Evolutionary conservation across 768 basidiomycete species (phyloP).

Genomic region (Dacryopinax spathularia): DNA sequence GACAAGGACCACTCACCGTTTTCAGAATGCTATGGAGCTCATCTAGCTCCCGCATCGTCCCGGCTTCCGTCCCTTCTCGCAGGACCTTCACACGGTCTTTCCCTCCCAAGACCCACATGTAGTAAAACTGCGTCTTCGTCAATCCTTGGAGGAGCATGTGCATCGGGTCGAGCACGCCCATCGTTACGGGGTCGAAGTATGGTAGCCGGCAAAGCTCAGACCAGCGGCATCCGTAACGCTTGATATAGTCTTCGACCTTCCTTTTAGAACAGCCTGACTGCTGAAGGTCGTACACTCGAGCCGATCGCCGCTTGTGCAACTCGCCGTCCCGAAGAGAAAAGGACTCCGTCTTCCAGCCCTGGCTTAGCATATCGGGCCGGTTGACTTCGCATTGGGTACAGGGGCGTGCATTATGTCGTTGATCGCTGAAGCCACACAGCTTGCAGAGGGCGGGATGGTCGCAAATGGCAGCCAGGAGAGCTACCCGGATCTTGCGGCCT

Average conservation of each 20-base stretch:
- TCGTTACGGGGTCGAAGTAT: conserved; percentile 3
- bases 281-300: no score
- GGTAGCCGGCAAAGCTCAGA: neutral
- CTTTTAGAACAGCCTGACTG: no score
- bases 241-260: neutral
- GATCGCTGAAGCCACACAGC: conserved; percentile 19
- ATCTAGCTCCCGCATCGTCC: no score
- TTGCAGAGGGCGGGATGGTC: conserved; percentile 23
- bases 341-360: no score
- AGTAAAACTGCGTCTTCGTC: no score
- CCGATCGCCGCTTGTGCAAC: no score
- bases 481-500: conserved; percentile 16
- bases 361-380: conserved; percentile 12
- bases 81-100: no score
- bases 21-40: no score
- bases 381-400: conserved; percentile 19
- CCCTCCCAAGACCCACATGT: no score
- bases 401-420: conserved; percentile 16
- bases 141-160: conserved; percentile 4
- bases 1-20: no score
- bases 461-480: conserved; percentile 19
- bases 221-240: neutral
- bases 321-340: no score
- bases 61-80: no score
- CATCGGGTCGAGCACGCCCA: conserved; percentile 5